Evolutionary conservation across 768 basidiomycete genomes (phyloP).

Genomic region (Lactifluus pinguis): DNA sequence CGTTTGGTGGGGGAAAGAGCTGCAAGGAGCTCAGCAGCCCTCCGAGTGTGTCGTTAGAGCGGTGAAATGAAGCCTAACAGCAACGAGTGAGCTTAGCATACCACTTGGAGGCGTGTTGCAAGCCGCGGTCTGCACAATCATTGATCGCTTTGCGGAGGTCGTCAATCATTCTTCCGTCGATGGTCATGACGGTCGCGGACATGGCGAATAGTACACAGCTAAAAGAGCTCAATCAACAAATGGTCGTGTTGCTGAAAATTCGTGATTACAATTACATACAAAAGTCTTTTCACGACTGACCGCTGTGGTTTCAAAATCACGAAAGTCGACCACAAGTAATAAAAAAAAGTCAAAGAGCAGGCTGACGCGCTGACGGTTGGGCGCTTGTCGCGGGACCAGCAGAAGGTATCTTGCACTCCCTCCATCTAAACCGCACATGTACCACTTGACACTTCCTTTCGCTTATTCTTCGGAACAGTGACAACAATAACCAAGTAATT

Average conservation of each 20-base stretch:
- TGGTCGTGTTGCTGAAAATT: too few species aligned
- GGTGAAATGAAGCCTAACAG: background rate
- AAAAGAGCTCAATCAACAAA: too few species aligned
- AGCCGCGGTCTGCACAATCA: conserved; percentile 67
- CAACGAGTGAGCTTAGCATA: conserved; percentile 25
- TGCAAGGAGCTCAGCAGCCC: conserved; percentile 71
- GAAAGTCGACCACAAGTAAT: too few species aligned
- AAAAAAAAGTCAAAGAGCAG: too few species aligned
- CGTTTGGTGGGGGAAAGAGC: conserved; percentile 46
- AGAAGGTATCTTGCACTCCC: too few species aligned
- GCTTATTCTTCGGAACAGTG: background rate
- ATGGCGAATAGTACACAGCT: background rate
- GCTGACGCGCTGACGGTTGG: too few species aligned
- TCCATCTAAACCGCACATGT: too few species aligned
- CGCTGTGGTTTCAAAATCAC: too few species aligned
- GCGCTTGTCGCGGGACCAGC: too few species aligned
- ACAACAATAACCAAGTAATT: background rate
- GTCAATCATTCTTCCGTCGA: conserved; percentile 44
- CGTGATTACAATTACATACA: too few species aligned
- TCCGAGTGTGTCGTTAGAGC: conserved; percentile 24
- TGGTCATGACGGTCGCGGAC: conserved; percentile 14
- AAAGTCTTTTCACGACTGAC: too few species aligned
- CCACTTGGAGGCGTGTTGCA: conserved; percentile 72
- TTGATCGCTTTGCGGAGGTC: conserved; percentile 54
- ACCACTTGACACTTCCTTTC: background rate